Evolutionary conservation across 129 eudicot species (phyloP).

Genomic region (Heracleum sosnowskyi): DNA sequence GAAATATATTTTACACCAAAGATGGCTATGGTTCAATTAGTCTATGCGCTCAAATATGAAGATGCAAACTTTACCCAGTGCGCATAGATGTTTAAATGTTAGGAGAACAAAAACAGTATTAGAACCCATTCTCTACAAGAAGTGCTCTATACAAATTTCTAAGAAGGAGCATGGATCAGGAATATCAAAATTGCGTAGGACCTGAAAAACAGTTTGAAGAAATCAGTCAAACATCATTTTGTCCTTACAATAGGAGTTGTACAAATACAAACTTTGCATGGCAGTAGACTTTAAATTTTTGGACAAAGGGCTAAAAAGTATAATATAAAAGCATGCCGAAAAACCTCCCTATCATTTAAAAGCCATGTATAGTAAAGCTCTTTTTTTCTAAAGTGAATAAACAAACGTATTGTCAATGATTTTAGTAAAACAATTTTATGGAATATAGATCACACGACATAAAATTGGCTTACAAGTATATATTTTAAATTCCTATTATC

Average conservation of each 20-base stretch:
- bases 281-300: not conserved
- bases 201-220: slow-evolving; percentile 33
- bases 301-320: not conserved
- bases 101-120: not conserved
- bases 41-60: not conserved
- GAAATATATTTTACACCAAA: not conserved
- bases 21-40: not conserved
- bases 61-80: slow-evolving; percentile 1
- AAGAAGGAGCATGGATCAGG: slow-evolving; percentile 80
- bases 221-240: not conserved
- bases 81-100: not conserved
- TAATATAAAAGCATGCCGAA: not conserved
- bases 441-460: not conserved
- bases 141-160: slow-evolving; percentile 61
- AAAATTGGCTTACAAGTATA: not conserved
- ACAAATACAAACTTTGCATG: not conserved
- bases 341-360: not conserved
- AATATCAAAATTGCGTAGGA: slow-evolving; percentile 78
- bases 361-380: not conserved
- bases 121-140: slow-evolving; percentile 26
- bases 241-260: not conserved
- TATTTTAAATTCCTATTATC: not conserved
- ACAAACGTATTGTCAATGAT: not conserved
- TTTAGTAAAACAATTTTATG: not conserved
- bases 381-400: not conserved